Percentiles rank a stretch among this genome's conserved stretches.
These are phyloP conservation scores for Cylindrodendrum hubeiense DNA, from an alignment of 2,329 filamentous ascomycete genomes.

Conservation along the genomic window DNA sequence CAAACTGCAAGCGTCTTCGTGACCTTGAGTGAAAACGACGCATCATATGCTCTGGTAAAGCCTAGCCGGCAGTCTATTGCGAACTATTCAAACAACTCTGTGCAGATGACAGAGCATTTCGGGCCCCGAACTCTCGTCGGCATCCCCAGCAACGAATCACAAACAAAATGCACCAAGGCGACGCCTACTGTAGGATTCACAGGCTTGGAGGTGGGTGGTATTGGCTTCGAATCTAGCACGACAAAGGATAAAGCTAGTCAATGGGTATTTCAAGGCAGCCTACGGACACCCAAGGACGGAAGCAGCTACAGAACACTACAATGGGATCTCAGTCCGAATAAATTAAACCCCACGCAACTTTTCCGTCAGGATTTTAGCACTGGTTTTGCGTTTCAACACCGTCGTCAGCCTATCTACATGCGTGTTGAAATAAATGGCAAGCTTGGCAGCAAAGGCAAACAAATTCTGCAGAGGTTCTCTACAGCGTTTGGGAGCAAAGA, in stretches of 20 bases:
- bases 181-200: not conserved
- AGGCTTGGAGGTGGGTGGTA: conserved; percentile 16
- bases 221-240: conserved; percentile 19
- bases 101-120: conserved; percentile 18
- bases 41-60: conserved; percentile 15
- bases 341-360: conserved; percentile 12
- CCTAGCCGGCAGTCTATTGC: not conserved
- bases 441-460: not conserved
- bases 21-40: conserved; percentile 25
- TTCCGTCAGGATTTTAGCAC: conserved; percentile 19
- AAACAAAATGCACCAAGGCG: conserved; percentile 1
- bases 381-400: conserved; percentile 26
- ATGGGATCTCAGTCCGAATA: conserved; percentile 20
- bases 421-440: not conserved
- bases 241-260: not conserved
- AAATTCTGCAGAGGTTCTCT: not conserved
- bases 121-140: conserved; percentile 15
- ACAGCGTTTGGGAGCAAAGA: not conserved
- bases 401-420: not conserved
- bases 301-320: conserved; percentile 16
- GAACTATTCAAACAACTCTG: conserved; percentile 7
- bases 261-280: conserved; percentile 18
- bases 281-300: conserved; percentile 13
- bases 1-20: conserved; percentile 31
- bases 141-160: not conserved